Base-by-base conservation (phyloP, 2,329 filamentous ascomycete species). In the Penicillium sclerotiorum region DNA sequence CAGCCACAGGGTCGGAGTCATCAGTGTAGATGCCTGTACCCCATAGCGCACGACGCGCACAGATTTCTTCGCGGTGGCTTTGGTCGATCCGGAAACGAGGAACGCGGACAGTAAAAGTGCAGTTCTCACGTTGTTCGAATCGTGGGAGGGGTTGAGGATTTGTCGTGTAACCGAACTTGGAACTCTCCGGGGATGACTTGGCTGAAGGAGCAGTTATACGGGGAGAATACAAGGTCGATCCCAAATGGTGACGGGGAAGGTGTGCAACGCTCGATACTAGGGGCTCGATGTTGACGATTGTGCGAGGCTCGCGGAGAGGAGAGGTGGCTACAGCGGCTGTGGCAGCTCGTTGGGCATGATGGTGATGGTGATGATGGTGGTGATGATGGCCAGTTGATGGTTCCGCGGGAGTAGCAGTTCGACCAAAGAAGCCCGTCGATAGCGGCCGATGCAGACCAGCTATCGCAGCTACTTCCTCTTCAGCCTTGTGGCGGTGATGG, bases 11-110 rank as follows among this genome's bases (percentile, higher is more conserved):
- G 65, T 99, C 94, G 0, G 91, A 96, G 70, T 99, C 94, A 61
- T 99, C 94, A 0, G 91, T 95, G 67, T 97, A 97, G 6, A 99
- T 82, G 30, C 95, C 92, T 0, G 90, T 94, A 1, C 94, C 94
- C 92, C 93, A 99, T 0, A 99, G 70, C 7, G 89, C 89, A 17
- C 88, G 82, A 27, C 90, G 83, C 7, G 84, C 76, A 9, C 91
- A 95, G 44, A 97, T 92, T 58, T 95, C 89, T 66, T 94, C 89
- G 23, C 93, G 82, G 20, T 88, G 83, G 7, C 79, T 73, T 0
- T 83, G 71, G 8, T 82, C 83, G 7, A 99, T 77, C 62, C 94
- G 90, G 40, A 88, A 83, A 22, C 88, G 84, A 2, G 92, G 88
- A 6, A 99, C 85, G 61, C 94, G 90, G 53, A 99, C 81, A 0